Percentiles rank a stretch among this genome's conserved stretches.
Evolutionary conservation across 352 stramenopile genomes (phyloP).

Genomic region (Globisporangium iwayamae): DNA sequence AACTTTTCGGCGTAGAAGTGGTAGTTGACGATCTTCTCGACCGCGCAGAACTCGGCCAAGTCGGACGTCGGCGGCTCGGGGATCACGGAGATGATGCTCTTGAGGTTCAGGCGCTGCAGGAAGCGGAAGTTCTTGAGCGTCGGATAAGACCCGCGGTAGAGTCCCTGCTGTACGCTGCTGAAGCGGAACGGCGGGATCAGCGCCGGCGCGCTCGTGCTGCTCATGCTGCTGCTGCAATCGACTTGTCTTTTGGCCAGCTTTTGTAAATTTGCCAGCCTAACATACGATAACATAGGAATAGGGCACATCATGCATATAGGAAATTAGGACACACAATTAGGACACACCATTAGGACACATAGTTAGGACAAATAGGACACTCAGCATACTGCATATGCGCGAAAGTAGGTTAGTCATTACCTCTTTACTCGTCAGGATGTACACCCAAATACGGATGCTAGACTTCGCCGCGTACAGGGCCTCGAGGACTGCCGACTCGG

Average conservation of each 20-base stretch:
- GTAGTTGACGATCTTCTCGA: slow-evolving; percentile 66
- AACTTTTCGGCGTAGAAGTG: slow-evolving; percentile 88
- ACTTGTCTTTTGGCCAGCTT: background rate
- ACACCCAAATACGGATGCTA: no score
- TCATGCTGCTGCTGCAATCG: background rate
- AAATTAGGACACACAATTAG: no score
- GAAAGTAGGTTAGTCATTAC: no score
- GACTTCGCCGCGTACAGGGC: no score
- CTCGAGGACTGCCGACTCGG: no score
- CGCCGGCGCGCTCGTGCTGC: slow-evolving; percentile 47
- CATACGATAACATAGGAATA: no score
- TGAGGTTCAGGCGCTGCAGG: slow-evolving; percentile 63
- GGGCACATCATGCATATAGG: no score
- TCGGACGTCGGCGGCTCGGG: slow-evolving; percentile 76
- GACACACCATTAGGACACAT: no score
- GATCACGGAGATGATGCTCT: slow-evolving; percentile 78
- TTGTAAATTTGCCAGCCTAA: no score
- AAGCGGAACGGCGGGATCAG: slow-evolving; percentile 87
- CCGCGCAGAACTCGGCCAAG: slow-evolving; percentile 64
- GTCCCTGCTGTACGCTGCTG: slow-evolving; percentile 73
- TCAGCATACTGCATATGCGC: no score
- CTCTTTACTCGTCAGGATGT: no score
- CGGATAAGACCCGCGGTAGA: slow-evolving; percentile 81
- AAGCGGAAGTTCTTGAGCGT: slow-evolving; percentile 88
- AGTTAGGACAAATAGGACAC: no score